Percentiles rank a stretch among this genome's conserved stretches.
These are phyloP conservation scores for Musa schizocarpa DNA, from an alignment of 176 grass and related monocot species.

Conservation along the genomic window DNA sequence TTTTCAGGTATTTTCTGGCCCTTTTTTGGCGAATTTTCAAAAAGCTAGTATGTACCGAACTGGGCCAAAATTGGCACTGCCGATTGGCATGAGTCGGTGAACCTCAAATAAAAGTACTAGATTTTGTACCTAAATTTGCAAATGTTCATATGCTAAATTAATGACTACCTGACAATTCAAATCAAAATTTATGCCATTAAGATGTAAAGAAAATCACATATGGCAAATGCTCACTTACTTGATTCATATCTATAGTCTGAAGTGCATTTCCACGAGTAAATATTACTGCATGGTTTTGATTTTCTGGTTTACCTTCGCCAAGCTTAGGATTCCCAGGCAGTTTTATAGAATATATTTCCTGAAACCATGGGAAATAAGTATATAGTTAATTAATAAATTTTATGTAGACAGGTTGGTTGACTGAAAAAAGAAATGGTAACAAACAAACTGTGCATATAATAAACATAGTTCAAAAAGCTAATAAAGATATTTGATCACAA, in stretches of 20 bases:
- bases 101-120: too few species aligned
- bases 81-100: too few species aligned
- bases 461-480: not conserved
- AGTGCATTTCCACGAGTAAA: slow-evolving; percentile 94
- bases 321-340: slow-evolving; percentile 86
- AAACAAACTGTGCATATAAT: not conserved
- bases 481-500: not conserved
- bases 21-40: too few species aligned
- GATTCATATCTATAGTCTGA: slow-evolving; percentile 98
- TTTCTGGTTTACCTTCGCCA: slow-evolving; percentile 91
- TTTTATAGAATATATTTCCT: slow-evolving; percentile 92
- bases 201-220: not conserved
- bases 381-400: slow-evolving; percentile 9
- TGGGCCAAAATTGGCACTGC: too few species aligned
- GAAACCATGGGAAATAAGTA: not conserved
- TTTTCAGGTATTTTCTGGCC: too few species aligned
- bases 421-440: too few species aligned
- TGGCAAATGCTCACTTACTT: slow-evolving; percentile 28
- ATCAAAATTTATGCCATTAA: not conserved
- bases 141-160: too few species aligned
- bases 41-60: too few species aligned
- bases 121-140: too few species aligned
- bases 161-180: too few species aligned
- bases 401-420: too few species aligned
- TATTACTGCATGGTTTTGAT: slow-evolving; percentile 92